Base-by-base conservation (phyloP, 345 rosid genomes). In the Corymbia maculata region DNA sequence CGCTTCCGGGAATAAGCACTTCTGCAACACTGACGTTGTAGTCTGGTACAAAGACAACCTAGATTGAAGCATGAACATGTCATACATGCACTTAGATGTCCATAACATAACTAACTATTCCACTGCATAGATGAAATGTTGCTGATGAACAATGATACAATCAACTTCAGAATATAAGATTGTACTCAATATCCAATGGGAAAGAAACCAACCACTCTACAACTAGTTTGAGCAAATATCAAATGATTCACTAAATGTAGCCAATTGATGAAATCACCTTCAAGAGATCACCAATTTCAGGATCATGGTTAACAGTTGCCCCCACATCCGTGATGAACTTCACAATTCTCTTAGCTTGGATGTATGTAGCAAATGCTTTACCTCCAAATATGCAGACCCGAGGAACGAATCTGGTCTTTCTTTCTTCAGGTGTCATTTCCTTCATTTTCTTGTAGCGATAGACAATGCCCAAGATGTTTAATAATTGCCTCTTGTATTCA, bases 341-440 rank as follows among this genome's bases (percentile, higher is more conserved):
- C 75, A 92, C 93, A 50, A 94, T 94, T 89, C 93, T 92, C 89
- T 92, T 94, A 68, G 95, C 95, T 88, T 94, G 93, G 79, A 94
- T 92, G 86, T 93, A 92, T 28, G 94, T 93, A 57, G 94, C 94
- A 86, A 94, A 93, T 85, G 93, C 93, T 64, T 94, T 92, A 79
- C 95, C 94, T 51, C 94, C 95, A 87, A 92, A 90, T 66, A 93
- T 92, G 68, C 94, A 94, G 44, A 94, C 94, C 86, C 94, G 86
- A 45, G 94, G 94, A 59, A 90, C 92, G 30, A 86, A 94, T 16
- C 51, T 91, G 13, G 55, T 79, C 86, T 85, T 87, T 86, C 93
- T 90, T 86, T 91, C 92, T 61, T 90, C 89, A 8, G 88, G 79
- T 85, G 88, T 92, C 93, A 91, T 91, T 88, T 92, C 93, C 90